Base-by-base conservation (phyloP, 495 filamentous ascomycete genomes). In the Tricharina praecox region DNA sequence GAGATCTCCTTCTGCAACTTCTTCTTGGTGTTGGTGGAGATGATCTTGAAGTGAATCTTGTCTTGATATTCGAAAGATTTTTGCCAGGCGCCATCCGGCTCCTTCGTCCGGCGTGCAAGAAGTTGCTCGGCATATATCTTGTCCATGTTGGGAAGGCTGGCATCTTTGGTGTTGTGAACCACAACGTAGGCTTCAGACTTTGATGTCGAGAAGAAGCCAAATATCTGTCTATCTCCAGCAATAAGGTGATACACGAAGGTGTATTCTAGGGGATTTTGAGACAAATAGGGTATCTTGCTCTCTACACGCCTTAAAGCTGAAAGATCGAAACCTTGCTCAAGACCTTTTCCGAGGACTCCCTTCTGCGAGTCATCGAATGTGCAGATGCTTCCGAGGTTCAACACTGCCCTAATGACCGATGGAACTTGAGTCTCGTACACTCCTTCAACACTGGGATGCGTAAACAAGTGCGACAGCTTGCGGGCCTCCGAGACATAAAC, bases 381-480 rank as follows among this genome's bases (percentile, higher is more conserved):
- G 63, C 90, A 99, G n/a, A 79, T 66, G 59, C 79, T 93, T 33
- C 90, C 90, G 1, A 99, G 70, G 53, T 93, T 79, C 13, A 99
- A 70, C 25, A 96, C 70, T 9, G 85, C 90, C 34, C 87, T 73
- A 23, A 88, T 68, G 49, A 79, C 81, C 24, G 93, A 67, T 7
- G 92, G 84, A 3, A 99, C 70, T 50, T 93, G 80, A 60, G 79
- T 87, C 60, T 99, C 92, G 60, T 99, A 99, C 13, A 96, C 82
- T 21, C 92, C 90, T 62, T 99, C 90, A 3, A 96, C 81, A 58
- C 85, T 94, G 0, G 85, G 78, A 62, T 99, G 90, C 51, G 88
- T 81, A 66, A 93, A 84, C 11, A 96, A 69, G 5, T 75, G 62
- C 15, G 77, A 73, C 38, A 99, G 78, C 59, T 90, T 88, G 38